Conservation (phyloP, 257 asterid genomes). For the Ilex aquifolium region DNA sequence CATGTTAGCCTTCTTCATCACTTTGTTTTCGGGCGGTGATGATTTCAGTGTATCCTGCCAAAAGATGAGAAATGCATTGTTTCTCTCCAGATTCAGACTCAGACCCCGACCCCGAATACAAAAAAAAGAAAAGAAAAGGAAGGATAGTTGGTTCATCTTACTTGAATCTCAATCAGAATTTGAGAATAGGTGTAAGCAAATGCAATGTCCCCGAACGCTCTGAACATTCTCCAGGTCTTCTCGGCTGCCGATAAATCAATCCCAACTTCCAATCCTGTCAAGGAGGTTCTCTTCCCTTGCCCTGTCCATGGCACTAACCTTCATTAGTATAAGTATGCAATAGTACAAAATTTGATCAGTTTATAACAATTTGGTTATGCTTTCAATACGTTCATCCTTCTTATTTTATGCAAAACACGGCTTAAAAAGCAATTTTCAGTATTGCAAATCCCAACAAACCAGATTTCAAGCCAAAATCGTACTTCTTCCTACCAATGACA, state of each 20-base stretch:
- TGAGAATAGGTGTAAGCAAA: slow-evolving; percentile 64
- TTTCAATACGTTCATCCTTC: too few relatives aligned
- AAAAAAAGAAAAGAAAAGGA: neutral
- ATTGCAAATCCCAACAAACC: neutral
- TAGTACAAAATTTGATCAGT: too few relatives aligned
- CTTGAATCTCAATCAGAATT: slow-evolving; percentile 69
- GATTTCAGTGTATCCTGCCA: slow-evolving; percentile 50
- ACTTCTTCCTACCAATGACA: neutral
- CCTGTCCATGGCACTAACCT: slow-evolving; percentile 19
- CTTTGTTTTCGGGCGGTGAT: slow-evolving; percentile 50
- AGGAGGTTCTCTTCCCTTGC: slow-evolving; percentile 32
- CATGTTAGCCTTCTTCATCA: slow-evolving; percentile 58
- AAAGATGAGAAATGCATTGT: neutral
- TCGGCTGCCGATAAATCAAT: slow-evolving; percentile 40
- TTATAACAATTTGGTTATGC: too few relatives aligned
- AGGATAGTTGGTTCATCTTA: slow-evolving; percentile 4
- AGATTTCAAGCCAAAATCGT: neutral
- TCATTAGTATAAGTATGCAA: too few relatives aligned
- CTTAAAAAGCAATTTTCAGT: too few relatives aligned
- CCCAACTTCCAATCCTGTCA: slow-evolving; percentile 51
- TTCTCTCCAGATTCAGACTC: too few relatives aligned
- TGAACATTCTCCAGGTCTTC: slow-evolving; percentile 57
- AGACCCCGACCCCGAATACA: neutral
- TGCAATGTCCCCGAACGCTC: slow-evolving; percentile 65
- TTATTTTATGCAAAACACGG: too few relatives aligned